Evolutionary conservation across 371 early-diverging fungal species (phyloP), one percentile per base, ranked within the genome.

Genomic region (Mortierella polycephala): DNA sequence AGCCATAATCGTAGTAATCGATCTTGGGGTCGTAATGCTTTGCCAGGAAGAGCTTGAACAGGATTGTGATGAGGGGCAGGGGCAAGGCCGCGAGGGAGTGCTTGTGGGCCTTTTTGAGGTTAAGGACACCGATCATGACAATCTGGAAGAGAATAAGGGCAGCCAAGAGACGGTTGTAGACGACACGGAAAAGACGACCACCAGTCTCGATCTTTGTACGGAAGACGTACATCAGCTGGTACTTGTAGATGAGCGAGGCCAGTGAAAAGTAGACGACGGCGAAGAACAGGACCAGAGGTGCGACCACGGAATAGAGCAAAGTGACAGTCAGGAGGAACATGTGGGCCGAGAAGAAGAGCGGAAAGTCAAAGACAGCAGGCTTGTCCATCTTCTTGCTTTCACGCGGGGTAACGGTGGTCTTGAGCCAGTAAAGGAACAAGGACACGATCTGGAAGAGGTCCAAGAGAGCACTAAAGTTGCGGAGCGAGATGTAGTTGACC

Each of bases 211-310:
- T 74, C 55, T 79, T 79, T 18, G 92, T 92, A 8, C 87, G 81
- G 79, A 84, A 86, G 37, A 92, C 91, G 74, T 93, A 93, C 88
- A 92, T 85, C 21, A 91, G 61, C 64, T 90, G 88, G 81, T 94
- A 94, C 75, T 88, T 89, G 88, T 90, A 94, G 8, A 91, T 93
- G 63, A 91, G 74, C 49, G 87, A 84, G 2, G 89, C 92, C 30
- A 94, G 81, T 2, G 80, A 73, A 74, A 94, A 95, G 75, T 89
- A 92, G 6, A 92, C 50, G 12, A 87, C 74, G 0, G 92, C 91
- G 82, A 95, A 93, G 7, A 92, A 86, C n/a, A 93, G 81, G 13
- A 91, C 86, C 20, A 96, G 75, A 0, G 96, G 96, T 10, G 95
- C 89, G 66, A 94, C 89, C 39, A 90, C 88, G 30, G 88, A 87